These are phyloP conservation scores for Fusarium dimerum DNA, from an alignment of 2,329 filamentous ascomycete species.

Conservation along the genomic window DNA sequence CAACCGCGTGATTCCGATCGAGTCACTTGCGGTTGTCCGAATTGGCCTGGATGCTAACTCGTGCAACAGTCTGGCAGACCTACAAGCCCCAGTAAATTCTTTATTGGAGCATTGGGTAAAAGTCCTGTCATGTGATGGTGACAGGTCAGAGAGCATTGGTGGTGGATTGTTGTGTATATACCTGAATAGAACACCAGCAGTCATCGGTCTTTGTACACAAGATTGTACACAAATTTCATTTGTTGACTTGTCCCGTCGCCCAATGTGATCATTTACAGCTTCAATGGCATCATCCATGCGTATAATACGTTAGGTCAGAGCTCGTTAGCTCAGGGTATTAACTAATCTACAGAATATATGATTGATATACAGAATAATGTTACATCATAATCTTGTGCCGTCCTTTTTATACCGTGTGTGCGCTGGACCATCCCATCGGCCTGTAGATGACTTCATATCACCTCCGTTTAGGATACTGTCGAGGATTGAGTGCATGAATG, in stretches of 20 bases:
- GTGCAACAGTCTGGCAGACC: constrained; percentile 48
- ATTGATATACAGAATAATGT: constrained; percentile 5
- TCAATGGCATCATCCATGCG: background rate
- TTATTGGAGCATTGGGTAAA: constrained; percentile 10
- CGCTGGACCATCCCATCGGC: constrained; percentile 25
- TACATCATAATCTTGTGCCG: constrained; percentile 31
- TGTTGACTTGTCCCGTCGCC: constrained; percentile 7
- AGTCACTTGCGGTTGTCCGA: background rate
- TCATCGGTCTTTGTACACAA: constrained; percentile 27
- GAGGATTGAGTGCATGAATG: constrained; percentile 50
- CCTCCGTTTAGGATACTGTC: constrained; percentile 41
- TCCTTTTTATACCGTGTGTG: constrained; percentile 30
- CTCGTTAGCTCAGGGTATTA: constrained; percentile 24
- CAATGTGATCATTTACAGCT: background rate
- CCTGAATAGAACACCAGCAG: constrained; percentile 36
- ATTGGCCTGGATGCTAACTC: constrained; percentile 21
- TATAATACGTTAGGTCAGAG: constrained; percentile 11
- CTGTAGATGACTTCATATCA: constrained; percentile 31
- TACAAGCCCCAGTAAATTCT: constrained; percentile 41
- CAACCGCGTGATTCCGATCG: constrained; percentile 1
- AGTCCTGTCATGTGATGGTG: constrained; percentile 8
- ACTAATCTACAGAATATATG: constrained; percentile 24
- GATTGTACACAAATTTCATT: too few species aligned
- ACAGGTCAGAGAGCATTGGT: constrained; percentile 22
- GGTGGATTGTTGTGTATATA: constrained; percentile 34